Conservation (phyloP, 495 filamentous ascomycete genomes). For the Cercophora scortea region DNA sequence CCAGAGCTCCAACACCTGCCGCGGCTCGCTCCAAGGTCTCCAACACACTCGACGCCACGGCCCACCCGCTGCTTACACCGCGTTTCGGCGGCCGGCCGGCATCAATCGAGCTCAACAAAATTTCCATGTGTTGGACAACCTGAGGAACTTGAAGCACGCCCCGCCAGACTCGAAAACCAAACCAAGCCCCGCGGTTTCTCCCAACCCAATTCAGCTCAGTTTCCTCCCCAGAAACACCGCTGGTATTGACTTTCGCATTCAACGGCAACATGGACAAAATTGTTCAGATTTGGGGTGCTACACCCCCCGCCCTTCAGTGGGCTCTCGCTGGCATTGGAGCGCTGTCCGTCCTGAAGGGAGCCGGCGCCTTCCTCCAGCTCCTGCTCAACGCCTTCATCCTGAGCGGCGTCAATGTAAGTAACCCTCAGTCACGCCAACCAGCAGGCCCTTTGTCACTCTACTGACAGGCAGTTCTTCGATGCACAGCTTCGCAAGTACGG, state of each 20-base stretch:
- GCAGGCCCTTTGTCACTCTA: not conserved
- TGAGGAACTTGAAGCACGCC: too few species aligned
- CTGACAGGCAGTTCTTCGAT: not conserved
- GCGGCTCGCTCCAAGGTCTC: too few species aligned
- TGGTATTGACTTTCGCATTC: not conserved
- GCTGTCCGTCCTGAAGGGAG: conserved; percentile 47
- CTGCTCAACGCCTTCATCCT: conserved; percentile 72
- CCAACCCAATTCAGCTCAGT: too few species aligned
- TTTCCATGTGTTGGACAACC: too few species aligned
- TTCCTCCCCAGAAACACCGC: too few species aligned
- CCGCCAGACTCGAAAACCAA: too few species aligned
- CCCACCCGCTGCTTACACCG: too few species aligned
- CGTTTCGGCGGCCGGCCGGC: too few species aligned
- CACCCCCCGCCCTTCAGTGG: conserved; percentile 30
- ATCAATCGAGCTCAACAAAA: too few species aligned
- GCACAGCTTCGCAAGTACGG: conserved; percentile 81
- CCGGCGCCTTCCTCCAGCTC: conserved; percentile 55
- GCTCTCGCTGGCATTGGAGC: conserved; percentile 47
- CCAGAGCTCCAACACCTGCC: too few species aligned
- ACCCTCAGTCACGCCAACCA: not conserved
- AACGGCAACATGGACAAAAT: conserved; percentile 27
- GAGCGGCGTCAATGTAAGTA: conserved; percentile 47
- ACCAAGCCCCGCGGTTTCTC: too few species aligned
- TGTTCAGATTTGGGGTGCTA: conserved; percentile 22
- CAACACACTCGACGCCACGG: conserved; percentile 3